Conservation (phyloP, 73 alveolate genomes). For the Paramecium tetraurelia region DNA sequence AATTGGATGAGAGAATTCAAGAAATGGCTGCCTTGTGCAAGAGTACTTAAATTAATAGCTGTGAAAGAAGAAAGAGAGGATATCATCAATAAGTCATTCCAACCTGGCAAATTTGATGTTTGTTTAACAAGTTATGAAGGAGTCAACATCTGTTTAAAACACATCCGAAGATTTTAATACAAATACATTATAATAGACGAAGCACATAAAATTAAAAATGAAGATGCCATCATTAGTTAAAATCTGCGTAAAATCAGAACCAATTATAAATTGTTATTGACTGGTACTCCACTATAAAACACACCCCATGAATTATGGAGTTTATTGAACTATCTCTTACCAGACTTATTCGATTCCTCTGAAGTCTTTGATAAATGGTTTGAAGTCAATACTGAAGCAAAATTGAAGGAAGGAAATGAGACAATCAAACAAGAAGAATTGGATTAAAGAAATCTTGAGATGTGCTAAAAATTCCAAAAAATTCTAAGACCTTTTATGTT, state of each 20-base stretch:
- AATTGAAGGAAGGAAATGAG: constrained; percentile 46
- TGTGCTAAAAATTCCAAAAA: constrained; percentile 89
- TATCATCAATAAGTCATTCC: constrained; percentile 73
- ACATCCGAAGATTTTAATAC: constrained; percentile 89
- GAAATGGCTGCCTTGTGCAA: constrained; percentile 90
- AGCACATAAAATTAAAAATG: constrained; percentile 99
- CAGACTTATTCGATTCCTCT: constrained; percentile 90
- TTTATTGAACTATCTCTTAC: constrained; percentile 93
- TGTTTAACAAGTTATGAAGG: constrained; percentile 97
- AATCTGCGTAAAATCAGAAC: constrained; percentile 71
- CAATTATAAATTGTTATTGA: constrained; percentile 86
- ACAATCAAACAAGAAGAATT: constrained; percentile 77
- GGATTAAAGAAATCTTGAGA: constrained; percentile 88
- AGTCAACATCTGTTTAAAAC: constrained; percentile 83
- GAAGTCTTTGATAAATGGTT: constrained; percentile 93
- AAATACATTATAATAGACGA: constrained; percentile 91
- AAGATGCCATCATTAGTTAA: constrained; percentile 61
- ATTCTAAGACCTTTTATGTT: constrained; percentile 93
- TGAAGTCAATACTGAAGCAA: constrained; percentile 65
- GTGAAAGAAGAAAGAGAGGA: constrained; percentile 92
- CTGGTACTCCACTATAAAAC: constrained; percentile 98
- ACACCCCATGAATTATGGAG: constrained; percentile 98
- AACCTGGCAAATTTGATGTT: constrained; percentile 91
- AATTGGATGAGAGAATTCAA: constrained; percentile 96
- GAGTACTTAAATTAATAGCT: constrained; percentile 89